Base-by-base conservation (phyloP, 768 basidiomycete species). In the Hypholoma fasciculare region DNA sequence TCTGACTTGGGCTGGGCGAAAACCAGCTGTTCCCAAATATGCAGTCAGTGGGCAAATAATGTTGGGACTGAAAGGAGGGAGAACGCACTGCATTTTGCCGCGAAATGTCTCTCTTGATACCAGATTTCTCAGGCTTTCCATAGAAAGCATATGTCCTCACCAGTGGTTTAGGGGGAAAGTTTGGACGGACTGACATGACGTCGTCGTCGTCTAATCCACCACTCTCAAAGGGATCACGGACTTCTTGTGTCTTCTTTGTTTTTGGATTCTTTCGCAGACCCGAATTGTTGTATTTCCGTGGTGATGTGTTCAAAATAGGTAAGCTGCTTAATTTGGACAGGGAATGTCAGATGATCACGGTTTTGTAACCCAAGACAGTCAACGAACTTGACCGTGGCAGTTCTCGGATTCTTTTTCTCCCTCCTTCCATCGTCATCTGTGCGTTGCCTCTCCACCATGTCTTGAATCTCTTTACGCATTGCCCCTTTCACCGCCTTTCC, bases 201-300 rank as follows among this genome's bases (percentile, higher is more conserved):
- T 64, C 63, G 6, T 68, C 63, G 49, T 65, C 61, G 19, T 57
- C 48, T n/a, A 68, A 52, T 11, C 67, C 62, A 38, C 67, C 65
- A 53, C 30, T 60, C 23, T 52, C 26, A 20, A 61, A 40, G 4
- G 23, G 56, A 40, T 61, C 49, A 34, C 43, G 44, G 11, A 8
- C n/a, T 48, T 65, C 60, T 42, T 56, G 17, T 16, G 26, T 23
- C n/a, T 47, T 56, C n/a, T n/a, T n/a, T 34, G 51, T 58, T 19
- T 55, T 57, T 34, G 36, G 27, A 43, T 51, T 11, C 16, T 51
- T 59, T n/a, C 53, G 44, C 1, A 63, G 56, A 23, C 59, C 62
- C 2, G 52, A 19, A 20, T 61, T 46, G 8, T 49, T 11, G 27
- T 63, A 63, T 39, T 55, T 63, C 59, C 52, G 54, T 7, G 56